Conservation (phyloP, 164 flowering plant species). For the Umbellularia californica region DNA sequence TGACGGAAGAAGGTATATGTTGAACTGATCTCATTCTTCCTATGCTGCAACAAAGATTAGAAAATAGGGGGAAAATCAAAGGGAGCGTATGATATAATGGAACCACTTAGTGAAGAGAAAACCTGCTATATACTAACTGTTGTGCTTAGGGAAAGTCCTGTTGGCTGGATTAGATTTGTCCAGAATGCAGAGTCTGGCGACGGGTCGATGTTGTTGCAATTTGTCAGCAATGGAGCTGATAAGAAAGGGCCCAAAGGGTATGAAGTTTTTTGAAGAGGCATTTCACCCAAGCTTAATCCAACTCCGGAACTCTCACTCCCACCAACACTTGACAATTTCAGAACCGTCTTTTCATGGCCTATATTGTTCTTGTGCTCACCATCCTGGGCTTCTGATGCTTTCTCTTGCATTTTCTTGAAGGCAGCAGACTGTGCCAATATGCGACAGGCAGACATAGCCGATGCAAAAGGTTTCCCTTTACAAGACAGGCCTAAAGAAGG, state of each 20-base stretch:
- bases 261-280: slow-evolving; percentile 48
- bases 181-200: slow-evolving; percentile 67
- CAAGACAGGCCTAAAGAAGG: slow-evolving; percentile 57
- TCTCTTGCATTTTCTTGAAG: slow-evolving; percentile 74
- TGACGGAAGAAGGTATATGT: slow-evolving; percentile 42
- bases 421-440: slow-evolving; percentile 76
- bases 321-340: slow-evolving; percentile 48
- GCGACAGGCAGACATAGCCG: slow-evolving; percentile 62
- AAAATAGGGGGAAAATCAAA: neutral
- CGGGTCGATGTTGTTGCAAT: slow-evolving; percentile 63
- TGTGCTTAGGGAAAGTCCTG: slow-evolving; percentile 49
- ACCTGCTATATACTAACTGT: slow-evolving; percentile 49
- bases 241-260: slow-evolving; percentile 56
- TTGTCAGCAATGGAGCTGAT: slow-evolving; percentile 63
- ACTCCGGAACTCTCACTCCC: slow-evolving; percentile 48
- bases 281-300: slow-evolving; percentile 43
- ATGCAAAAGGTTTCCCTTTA: slow-evolving; percentile 34
- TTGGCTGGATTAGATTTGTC: slow-evolving; percentile 60
- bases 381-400: slow-evolving; percentile 35
- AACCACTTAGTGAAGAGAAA: neutral
- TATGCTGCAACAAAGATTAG: slow-evolving; percentile 38
- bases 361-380: slow-evolving; percentile 36
- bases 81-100: neutral
- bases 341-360: slow-evolving; percentile 55
- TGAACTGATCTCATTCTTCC: slow-evolving; percentile 61